phyloP scores from a whole-genome alignment of 805 yeast species.

The Ogataea kodamae region DNA sequence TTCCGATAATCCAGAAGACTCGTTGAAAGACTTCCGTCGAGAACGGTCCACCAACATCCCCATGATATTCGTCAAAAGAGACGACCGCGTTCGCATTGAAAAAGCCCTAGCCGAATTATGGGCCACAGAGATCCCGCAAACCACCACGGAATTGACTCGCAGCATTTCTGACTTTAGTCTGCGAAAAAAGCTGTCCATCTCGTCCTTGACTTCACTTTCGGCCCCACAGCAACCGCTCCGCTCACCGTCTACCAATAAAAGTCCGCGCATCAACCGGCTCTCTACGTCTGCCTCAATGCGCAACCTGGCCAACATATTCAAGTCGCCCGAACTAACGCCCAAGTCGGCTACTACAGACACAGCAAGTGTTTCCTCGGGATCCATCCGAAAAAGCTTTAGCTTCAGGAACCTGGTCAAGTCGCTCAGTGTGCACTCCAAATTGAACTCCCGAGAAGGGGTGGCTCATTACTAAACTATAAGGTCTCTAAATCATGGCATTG shows the following conservation, averaged over 20 bases:
- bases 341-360: too few relatives aligned
- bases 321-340: background rate
- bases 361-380: conserved; percentile 3
- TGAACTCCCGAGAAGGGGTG: too few relatives aligned
- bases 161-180: conserved; percentile 20
- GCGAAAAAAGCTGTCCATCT: conserved; percentile 17
- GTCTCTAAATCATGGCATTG: conserved; percentile 2
- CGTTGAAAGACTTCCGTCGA: conserved; percentile 7
- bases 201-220: conserved; percentile 15
- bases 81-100: conserved; percentile 29
- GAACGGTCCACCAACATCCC: conserved; percentile 7
- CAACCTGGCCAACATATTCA: conserved; percentile 7
- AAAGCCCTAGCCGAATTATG: conserved; percentile 30
- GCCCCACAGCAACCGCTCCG: conserved; percentile 11
- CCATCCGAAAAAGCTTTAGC: conserved; percentile 15
- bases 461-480: conserved; percentile 4
- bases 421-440: conserved; percentile 16
- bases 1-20: conserved; percentile 9
- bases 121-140: conserved; percentile 29
- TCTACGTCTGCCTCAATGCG: conserved; percentile 17
- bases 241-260: conserved; percentile 9
- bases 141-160: conserved; percentile 14
- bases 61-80: conserved; percentile 11
- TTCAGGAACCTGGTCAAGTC: conserved; percentile 17
- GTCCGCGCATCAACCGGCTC: conserved; percentile 6